Evolutionary conservation across 2,329 filamentous ascomycete genomes (phyloP).

Genomic region (Esteya vermicola): DNA sequence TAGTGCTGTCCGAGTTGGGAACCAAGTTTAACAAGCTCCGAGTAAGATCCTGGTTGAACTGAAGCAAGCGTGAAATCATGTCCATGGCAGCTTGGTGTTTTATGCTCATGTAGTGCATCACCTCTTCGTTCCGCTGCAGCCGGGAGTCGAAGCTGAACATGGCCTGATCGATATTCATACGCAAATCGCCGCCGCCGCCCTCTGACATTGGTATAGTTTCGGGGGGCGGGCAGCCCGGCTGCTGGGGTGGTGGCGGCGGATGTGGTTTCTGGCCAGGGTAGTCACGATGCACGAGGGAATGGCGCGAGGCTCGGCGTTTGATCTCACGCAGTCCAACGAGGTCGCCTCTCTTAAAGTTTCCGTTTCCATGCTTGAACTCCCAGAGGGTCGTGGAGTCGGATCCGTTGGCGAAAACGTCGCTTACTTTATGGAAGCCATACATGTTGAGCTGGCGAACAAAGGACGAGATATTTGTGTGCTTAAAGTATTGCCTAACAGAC

Average conservation of each 20-base stretch:
- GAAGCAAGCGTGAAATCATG: conserved; percentile 51
- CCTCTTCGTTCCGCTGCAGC: conserved; percentile 72
- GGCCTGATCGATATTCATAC: conserved; percentile 67
- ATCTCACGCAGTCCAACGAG: conserved; percentile 85
- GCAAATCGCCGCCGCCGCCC: conserved; percentile 58
- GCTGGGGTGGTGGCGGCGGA: conserved; percentile 47
- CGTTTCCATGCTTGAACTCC: conserved; percentile 98
- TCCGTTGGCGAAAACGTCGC: conserved; percentile 93
- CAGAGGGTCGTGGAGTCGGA: conserved; percentile 87
- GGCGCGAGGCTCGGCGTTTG: conserved; percentile 83
- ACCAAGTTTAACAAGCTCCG: conserved; percentile 60
- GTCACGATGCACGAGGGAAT: conserved; percentile 85
- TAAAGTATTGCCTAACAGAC: conserved; percentile 92
- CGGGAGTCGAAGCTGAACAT: conserved; percentile 67
- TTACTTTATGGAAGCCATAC: conserved; percentile 99
- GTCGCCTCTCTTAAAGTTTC: conserved; percentile 92
- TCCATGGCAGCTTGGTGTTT: conserved; percentile 76
- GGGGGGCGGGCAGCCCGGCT: conserved; percentile 72
- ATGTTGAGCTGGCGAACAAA: conserved; percentile 97
- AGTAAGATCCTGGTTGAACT: conserved; percentile 78
- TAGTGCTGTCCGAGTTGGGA: conserved; percentile 58
- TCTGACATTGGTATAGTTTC: conserved; percentile 68
- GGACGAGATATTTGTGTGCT: conserved; percentile 97
- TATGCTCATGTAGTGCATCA: conserved; percentile 60
- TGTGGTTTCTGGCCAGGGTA: conserved; percentile 71